These are phyloP conservation scores for Chrysoporthe cubensis DNA, from an alignment of 2,329 filamentous ascomycete genomes.

Conservation along the genomic window DNA sequence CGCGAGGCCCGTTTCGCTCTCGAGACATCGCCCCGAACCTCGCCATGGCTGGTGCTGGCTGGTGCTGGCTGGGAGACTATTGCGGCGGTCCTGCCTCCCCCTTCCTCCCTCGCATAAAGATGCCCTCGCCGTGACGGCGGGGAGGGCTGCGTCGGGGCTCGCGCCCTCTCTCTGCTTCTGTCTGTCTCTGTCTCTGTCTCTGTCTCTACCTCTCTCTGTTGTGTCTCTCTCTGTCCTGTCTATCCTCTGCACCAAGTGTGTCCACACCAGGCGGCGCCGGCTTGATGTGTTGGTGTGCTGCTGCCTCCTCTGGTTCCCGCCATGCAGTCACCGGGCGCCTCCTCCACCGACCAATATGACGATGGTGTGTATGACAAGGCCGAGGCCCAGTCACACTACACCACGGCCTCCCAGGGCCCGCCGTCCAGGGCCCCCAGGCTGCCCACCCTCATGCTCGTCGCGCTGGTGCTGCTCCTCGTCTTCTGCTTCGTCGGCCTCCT, in stretches of 20 bases:
- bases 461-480: slow-evolving; percentile 22
- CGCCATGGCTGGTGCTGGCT: slow-evolving; percentile 21
- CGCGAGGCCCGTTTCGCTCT: slow-evolving; percentile 7
- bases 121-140: slow-evolving; percentile 8
- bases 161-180: not conserved
- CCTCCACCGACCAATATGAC: slow-evolving; percentile 19
- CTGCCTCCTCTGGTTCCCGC: not conserved
- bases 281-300: slow-evolving; percentile 15
- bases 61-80: not conserved
- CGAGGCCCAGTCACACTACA: slow-evolving; percentile 14
- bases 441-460: slow-evolving; percentile 15
- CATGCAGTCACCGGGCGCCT: slow-evolving; percentile 21
- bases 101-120: slow-evolving; percentile 17
- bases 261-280: not conserved
- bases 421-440: slow-evolving; percentile 10
- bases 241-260: not conserved
- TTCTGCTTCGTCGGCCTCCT: slow-evolving; percentile 27
- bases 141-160: not conserved
- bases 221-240: not conserved
- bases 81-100: not conserved
- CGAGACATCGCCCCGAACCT: slow-evolving; percentile 17
- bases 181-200: not conserved
- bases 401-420: slow-evolving; percentile 8
- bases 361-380: slow-evolving; percentile 26
- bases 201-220: not conserved